Base-by-base conservation (phyloP, 148 eudicot species). In the Chenopodium quinoa region DNA sequence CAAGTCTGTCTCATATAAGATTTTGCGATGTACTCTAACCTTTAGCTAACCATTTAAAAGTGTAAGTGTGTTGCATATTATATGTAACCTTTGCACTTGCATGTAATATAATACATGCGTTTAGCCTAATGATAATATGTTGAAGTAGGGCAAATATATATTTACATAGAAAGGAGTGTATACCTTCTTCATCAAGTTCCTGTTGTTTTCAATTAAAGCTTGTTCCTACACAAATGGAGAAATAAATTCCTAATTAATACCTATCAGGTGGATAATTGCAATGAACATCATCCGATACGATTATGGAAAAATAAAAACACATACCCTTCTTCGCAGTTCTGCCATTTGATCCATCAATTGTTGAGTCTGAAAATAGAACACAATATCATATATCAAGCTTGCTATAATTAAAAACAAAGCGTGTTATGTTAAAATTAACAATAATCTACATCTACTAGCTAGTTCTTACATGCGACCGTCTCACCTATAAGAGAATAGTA, bases 321-420 rank as follows among this genome's bases (percentile, higher is more conserved):
- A 70, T 88, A 92, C 95, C 91, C 87, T 89, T 76, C 80, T 88
- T 75, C 85, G 89, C 48, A 90, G 84, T 23, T 87, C 91, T 71
- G 89, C 88, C 32, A 92, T 86, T 78, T 92, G 93, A 83, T 88
- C 91, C 60, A 92, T 80, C 92, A 90, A 86, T 48, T 66, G 86
- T 63, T 89, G 88, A 79, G 91, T 88, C 95, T 92, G 89, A 58
- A 12, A 73, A 66, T 13, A 50, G 25, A 46, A 74, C 47, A 73
- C 12, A 17, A 48, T 4, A 48, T 5, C 34, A 34, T 32, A 32
- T 17, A 9, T 31, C n/a, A 23, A 22, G 7, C 10, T 3, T 75
- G 29, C 2, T 1, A 13, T 6, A 40, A 6, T 40, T 40, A 40
- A 40, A 4, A 40, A 6, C 44, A 40, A 40, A 40, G 5, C 27